Base-by-base conservation (phyloP, 2,329 filamentous ascomycete genomes). In the Alternaria tenuissima region DNA sequence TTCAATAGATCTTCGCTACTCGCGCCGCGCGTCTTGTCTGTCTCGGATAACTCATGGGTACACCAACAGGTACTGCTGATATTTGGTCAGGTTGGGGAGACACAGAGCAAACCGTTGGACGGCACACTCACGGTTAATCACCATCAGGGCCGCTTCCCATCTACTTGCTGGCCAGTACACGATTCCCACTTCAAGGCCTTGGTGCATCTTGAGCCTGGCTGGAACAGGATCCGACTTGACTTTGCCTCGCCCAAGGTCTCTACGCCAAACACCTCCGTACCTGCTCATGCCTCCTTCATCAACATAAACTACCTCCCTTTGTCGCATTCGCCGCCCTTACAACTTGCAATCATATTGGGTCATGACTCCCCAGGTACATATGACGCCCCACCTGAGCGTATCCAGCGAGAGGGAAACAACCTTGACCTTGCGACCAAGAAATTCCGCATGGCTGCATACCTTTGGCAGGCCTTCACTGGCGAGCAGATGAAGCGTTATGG, bases 381-480 rank as follows among this genome's bases (percentile, higher is more conserved):
- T 71, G 94, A 98, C 80, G 89, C 92, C 4, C 86, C 89, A 16
- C 93, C 93, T 1, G 88, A 92, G 55, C 87, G 91, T 49, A 82
- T 87, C 56, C 88, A 91, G 77, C 88, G 86, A 67, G 94, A 96
- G 82, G 94, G 92, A 18, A 96, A 97, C 77, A 86, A 86, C 1
- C 76, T 98, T 36, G 89, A 94, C 11, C 88, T 87, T 7, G 95
- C 95, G 0, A 85, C 96, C 52, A 88, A 87, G 71, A 99, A 99
- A 76, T 97, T 95, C 76, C 88, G 94, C 64, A 97, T 96, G 91
- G 91, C 93, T 18, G 94, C 93, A 24, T 97, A 98, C 76, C 84
- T 98, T 14, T 98, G 95, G 94, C 95, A 99, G 77, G 93, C 94
- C 7, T 98, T 96, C 73, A 98, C 94, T 0, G 93, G 92, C 7